Evolutionary conservation across 2,329 filamentous ascomycete species (phyloP).

Genomic region (Claviceps pazoutovae): DNA sequence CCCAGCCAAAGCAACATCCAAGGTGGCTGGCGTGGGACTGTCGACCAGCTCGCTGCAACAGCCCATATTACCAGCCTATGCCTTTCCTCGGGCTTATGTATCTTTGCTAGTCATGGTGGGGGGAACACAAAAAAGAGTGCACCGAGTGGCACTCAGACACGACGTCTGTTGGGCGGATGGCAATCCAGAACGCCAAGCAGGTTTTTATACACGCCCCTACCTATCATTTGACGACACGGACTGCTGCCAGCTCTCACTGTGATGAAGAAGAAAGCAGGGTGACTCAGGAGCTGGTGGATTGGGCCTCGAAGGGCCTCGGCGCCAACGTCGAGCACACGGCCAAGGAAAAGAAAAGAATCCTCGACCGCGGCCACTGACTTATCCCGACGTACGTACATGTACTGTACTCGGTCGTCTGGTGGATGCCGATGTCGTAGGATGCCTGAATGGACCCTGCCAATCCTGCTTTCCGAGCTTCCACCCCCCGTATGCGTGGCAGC

Average conservation of each 20-base stretch:
- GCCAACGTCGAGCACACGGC: background rate
- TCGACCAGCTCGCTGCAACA: background rate
- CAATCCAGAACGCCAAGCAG: background rate
- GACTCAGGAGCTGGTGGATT: slow-evolving; percentile 2
- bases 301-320: background rate
- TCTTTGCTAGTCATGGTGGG: background rate
- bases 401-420: background rate
- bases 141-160: background rate
- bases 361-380: background rate
- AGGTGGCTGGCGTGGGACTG: background rate
- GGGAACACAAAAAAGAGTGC: slow-evolving; percentile 1
- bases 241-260: background rate
- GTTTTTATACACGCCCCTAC: background rate
- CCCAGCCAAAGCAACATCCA: background rate
- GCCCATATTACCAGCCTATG: background rate
- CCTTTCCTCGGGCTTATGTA: background rate
- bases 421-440: background rate
- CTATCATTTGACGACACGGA: background rate
- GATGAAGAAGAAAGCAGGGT: background rate
- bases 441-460: background rate
- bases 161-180: background rate
- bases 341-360: background rate
- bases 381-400: background rate
- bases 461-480: background rate
- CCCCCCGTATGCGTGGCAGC: background rate